These are phyloP conservation scores for Populus nigra DNA, from an alignment of 345 rosid species.

Conservation along the genomic window DNA sequence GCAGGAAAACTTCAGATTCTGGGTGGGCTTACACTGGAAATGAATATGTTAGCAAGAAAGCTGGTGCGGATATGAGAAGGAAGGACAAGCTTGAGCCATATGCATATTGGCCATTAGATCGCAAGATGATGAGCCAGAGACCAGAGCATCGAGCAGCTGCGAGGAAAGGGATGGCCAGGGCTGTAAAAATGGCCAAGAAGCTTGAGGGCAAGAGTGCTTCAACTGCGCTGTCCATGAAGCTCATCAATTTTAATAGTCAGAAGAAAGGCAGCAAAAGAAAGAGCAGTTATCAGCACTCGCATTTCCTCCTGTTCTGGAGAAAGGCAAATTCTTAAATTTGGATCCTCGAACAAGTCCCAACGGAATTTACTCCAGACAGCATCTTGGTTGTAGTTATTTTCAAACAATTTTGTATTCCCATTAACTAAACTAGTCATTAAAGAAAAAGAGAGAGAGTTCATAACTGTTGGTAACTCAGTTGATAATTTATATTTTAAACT, in stretches of 20 bases:
- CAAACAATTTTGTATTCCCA: too few relatives aligned
- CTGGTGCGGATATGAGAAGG: conserved; percentile 76
- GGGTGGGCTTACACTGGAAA: conserved; percentile 90
- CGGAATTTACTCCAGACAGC: too few relatives aligned
- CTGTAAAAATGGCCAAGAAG: conserved; percentile 67
- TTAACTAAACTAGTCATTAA: too few relatives aligned
- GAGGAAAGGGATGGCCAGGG: conserved; percentile 80
- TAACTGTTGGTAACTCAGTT: too few relatives aligned
- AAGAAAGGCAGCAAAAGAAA: conserved; percentile 49
- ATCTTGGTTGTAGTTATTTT: too few relatives aligned
- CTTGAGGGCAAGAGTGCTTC: conserved; percentile 81
- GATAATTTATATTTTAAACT: too few relatives aligned
- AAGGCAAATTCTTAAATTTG: too few relatives aligned
- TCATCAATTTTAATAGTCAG: conserved; percentile 24
- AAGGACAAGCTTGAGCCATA: conserved; percentile 92
- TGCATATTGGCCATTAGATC: conserved; percentile 97
- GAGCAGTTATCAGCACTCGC: not conserved
- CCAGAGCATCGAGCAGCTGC: conserved; percentile 89
- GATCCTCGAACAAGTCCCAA: too few relatives aligned
- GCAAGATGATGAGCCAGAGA: conserved; percentile 93
- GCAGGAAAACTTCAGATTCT: conserved; percentile 60
- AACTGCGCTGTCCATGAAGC: conserved; percentile 42
- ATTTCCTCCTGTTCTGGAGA: too few relatives aligned
- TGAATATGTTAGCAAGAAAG: conserved; percentile 86
- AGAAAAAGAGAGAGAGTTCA: too few relatives aligned